Percentiles rank a stretch among this genome's conserved stretches.
phyloP scores from a whole-genome alignment of 2,329 filamentous ascomycete genomes.

The Cadophora malorum region DNA sequence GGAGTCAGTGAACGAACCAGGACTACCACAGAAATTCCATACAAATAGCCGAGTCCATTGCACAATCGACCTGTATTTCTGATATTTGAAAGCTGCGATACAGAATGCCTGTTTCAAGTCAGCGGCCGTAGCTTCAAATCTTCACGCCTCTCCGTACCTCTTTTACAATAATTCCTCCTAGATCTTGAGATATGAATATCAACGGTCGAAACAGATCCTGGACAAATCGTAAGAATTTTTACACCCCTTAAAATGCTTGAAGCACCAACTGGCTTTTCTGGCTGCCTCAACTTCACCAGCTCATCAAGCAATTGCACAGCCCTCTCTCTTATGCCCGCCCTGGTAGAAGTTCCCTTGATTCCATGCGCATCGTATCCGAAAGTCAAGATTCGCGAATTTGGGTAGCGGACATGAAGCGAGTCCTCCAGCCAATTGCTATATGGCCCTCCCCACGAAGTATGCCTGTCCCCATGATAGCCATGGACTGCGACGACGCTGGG shows the following conservation, averaged over 20 bases:
- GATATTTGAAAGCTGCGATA: constrained; percentile 19
- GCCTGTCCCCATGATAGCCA: constrained; percentile 16
- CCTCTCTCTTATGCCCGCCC: constrained; percentile 21
- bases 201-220: constrained; percentile 22
- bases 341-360: constrained; percentile 6
- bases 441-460: constrained; percentile 4
- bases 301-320: constrained; percentile 26
- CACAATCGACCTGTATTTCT: constrained; percentile 18
- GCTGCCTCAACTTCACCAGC: constrained; percentile 21
- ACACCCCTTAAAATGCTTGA: not conserved
- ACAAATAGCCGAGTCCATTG: constrained; percentile 25
- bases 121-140: not conserved
- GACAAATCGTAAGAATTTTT: not conserved
- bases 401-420: not conserved
- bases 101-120: constrained; percentile 9
- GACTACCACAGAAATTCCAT: not conserved
- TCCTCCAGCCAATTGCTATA: constrained; percentile 11
- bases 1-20: not conserved
- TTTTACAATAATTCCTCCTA: constrained; percentile 32
- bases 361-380: constrained; percentile 15
- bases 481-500: constrained; percentile 26
- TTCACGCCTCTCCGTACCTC: constrained; percentile 18
- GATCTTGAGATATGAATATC: constrained; percentile 29
- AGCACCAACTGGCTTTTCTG: constrained; percentile 9
- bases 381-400: constrained; percentile 4